Base-by-base conservation (phyloP, 78 protist genomes). In the Andalucia godoyi region DNA sequence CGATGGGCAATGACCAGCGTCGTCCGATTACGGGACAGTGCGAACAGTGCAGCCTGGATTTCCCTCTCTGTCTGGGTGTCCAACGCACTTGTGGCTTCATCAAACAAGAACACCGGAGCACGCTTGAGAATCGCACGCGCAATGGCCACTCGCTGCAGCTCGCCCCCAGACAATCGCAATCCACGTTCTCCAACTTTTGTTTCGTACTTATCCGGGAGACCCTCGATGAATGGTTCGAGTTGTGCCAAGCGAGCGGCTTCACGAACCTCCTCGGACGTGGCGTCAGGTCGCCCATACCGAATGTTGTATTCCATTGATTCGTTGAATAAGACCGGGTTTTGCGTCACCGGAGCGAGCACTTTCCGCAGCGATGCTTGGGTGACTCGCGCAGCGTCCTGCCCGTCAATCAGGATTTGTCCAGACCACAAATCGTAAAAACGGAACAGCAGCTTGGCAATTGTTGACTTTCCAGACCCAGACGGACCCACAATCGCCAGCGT, bases 401-500 rank as follows among this genome's bases (percentile, higher is more conserved):
- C 96, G 46, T 90, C 93, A 23, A 94, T 73, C 30, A 18, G 29
- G 27, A 94, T 79, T 0, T 25, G 2, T 15, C 98, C 98, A 1
- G n/a, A 17, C 9, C 5, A 10, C 21, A 77, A 83, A 34, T 84
- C 88, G 68, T 76, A 89, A 50, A 85, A 88, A 5, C 94, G 59
- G 60, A 60, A 84, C 27, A 93, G 45, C 30, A 93, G 70, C 6
- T 80, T 47, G 32, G 86, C 6, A 29, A 86, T 60, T 0, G 98
- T 87, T 5, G 82, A 60, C 72, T 93, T 93, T 8, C 98, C 98
- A 6, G 72, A 43, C 18, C 98, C 98, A 21, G 73, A 42, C 27
- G 90, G 47, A 2, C 98, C 98, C 33, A 88, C 93, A 4, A 94
- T 15, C 8, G 94, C 98, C 37, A 81, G 76, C 43, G 66, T 50